A percentile compares a stretch with the other conserved stretches of the same genome.
These are phyloP conservation scores for Annulohypoxylon maeteangense DNA, from an alignment of 495 filamentous ascomycete genomes.

Conservation along the genomic window DNA sequence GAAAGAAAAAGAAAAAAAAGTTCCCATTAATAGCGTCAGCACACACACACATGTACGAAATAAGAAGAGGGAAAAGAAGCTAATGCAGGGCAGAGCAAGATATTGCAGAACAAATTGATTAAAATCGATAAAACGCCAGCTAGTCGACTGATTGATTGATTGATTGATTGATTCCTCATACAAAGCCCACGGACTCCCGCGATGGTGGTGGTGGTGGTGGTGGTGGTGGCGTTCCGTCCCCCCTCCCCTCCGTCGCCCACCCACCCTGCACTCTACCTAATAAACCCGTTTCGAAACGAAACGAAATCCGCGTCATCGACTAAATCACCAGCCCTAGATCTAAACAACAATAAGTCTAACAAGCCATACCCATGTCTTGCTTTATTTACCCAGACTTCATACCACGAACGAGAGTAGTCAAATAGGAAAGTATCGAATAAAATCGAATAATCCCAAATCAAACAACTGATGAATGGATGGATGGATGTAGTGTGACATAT, in stretches of 20 bases:
- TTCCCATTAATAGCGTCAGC: neutral
- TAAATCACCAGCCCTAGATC: neutral
- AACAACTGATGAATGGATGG: neutral
- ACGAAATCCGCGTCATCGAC: neutral
- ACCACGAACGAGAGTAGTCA: neutral
- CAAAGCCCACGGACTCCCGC: neutral
- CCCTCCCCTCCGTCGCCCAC: neutral
- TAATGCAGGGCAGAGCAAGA: neutral
- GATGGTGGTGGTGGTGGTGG: neutral
- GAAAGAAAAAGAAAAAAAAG: neutral
- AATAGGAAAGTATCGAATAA: neutral
- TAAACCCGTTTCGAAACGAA: neutral
- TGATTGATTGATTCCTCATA: neutral
- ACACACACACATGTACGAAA: neutral
- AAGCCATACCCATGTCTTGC: too few relatives aligned
- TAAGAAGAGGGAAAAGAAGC: neutral
- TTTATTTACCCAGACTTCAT: neutral
- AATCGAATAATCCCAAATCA: neutral
- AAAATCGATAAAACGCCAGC: conserved; percentile 1
- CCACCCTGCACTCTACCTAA: too few relatives aligned
- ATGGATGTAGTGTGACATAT: neutral
- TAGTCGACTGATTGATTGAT: neutral
- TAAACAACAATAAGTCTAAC: too few relatives aligned
- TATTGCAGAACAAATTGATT: neutral
- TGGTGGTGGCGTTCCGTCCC: neutral